A percentile compares a stretch with the other conserved stretches of the same genome.
These are phyloP conservation scores for Kodamaea plutei DNA, from an alignment of 1,139 yeast genomes.

Conservation along the genomic window DNA sequence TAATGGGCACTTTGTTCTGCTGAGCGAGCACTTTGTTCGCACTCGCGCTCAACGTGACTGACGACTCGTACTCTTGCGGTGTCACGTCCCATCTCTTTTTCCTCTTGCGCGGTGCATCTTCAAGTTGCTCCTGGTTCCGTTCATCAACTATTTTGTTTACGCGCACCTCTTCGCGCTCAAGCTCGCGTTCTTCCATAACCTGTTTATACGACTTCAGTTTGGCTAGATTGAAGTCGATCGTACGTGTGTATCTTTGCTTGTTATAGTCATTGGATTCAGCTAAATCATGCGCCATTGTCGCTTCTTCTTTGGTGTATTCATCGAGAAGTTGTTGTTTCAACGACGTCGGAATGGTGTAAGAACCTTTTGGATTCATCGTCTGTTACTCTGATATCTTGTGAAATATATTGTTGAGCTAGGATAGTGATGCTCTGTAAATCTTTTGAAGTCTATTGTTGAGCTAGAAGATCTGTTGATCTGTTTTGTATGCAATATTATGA, in stretches of 20 bases:
- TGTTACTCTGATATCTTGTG: too few species aligned
- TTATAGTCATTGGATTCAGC: conserved; percentile 19
- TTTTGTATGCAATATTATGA: too few species aligned
- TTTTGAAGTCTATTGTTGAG: too few species aligned
- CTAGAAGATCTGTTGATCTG: too few species aligned
- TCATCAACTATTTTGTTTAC: conserved; percentile 17
- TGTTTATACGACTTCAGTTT: conserved; percentile 28
- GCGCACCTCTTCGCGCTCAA: conserved; percentile 29
- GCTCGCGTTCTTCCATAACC: conserved; percentile 31
- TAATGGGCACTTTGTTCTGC: conserved; percentile 33
- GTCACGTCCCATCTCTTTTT: conserved; percentile 31
- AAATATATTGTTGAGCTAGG: too few species aligned
- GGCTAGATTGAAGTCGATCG: conserved; percentile 22
- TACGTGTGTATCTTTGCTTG: conserved; percentile 22
- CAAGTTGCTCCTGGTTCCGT: conserved; percentile 17
- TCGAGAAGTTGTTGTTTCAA: conserved; percentile 23
- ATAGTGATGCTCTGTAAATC: too few species aligned
- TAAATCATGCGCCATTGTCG: conserved; percentile 19
- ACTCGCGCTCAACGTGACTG: too few species aligned
- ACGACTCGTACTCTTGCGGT: conserved; percentile 28
- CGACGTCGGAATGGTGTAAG: conserved; percentile 24
- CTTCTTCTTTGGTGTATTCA: conserved; percentile 37
- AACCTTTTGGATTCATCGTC: not conserved
- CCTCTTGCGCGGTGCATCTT: conserved; percentile 10
- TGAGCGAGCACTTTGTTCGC: conserved; percentile 7